These are phyloP conservation scores for Phytophthora sansomeana DNA, from an alignment of 352 stramenopile genomes.

Conservation along the genomic window DNA sequence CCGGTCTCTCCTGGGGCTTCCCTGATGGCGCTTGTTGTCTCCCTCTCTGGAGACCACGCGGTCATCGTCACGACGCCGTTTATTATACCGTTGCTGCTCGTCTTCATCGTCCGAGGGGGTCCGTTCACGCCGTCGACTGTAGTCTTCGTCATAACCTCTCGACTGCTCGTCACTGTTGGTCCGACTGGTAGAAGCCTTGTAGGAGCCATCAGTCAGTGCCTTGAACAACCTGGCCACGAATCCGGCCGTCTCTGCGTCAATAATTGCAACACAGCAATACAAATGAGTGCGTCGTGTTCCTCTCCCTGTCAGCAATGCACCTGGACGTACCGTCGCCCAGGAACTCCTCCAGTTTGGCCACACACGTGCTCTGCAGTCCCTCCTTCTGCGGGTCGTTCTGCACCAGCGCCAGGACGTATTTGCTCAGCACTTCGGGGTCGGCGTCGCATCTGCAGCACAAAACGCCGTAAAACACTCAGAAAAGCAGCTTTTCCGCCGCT, in stretches of 20 bases:
- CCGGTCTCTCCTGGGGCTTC: conserved; percentile 47
- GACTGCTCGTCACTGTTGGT: conserved; percentile 26
- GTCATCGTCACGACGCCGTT: conserved; percentile 72
- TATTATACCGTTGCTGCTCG: conserved; percentile 58
- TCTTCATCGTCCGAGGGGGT: conserved; percentile 63
- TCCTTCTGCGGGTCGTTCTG: conserved; percentile 83
- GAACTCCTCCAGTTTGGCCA: conserved; percentile 87
- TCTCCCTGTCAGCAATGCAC: not conserved
- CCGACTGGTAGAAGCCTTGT: conserved; percentile 43
- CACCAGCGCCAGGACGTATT: conserved; percentile 88
- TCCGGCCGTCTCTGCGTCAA: conserved; percentile 60
- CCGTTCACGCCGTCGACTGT: conserved; percentile 46
- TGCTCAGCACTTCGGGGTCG: conserved; percentile 87
- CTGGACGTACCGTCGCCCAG: conserved; percentile 74
- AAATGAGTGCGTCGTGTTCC: not conserved
- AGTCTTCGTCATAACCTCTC: conserved; percentile 32
- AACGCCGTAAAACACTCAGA: conserved; percentile 9
- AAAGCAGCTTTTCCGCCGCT: not conserved
- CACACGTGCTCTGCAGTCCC: conserved; percentile 71
- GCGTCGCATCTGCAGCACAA: conserved; percentile 72
- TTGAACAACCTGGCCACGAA: conserved; percentile 83
- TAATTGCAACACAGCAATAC: not conserved
- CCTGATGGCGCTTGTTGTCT: conserved; percentile 45
- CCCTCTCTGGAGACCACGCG: conserved; percentile 23
- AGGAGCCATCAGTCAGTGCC: conserved; percentile 67